Evolutionary conservation across 371 early-diverging fungal genomes (phyloP).

Genomic region (Mucor indicus): DNA sequence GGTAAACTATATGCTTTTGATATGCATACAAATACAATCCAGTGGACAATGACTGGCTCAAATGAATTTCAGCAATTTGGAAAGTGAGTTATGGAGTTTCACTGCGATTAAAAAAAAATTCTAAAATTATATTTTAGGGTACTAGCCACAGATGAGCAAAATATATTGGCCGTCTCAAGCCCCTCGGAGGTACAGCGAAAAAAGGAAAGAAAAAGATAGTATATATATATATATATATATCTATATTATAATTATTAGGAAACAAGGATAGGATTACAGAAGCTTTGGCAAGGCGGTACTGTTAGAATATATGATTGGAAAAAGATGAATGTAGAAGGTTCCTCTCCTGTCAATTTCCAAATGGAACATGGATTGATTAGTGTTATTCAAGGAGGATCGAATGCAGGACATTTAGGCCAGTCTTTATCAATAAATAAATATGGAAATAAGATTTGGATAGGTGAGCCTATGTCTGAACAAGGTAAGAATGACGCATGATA

Average conservation of each 20-base stretch:
- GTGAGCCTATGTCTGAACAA: slow-evolving; percentile 45
- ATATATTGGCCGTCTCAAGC: slow-evolving; percentile 27
- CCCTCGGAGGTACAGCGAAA: slow-evolving; percentile 29
- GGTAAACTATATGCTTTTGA: slow-evolving; percentile 45
- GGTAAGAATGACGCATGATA: slow-evolving; percentile 13
- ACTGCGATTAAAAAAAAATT: neutral
- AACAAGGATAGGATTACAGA: slow-evolving; percentile 14
- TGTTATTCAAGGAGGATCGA: slow-evolving; percentile 25
- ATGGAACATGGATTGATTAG: slow-evolving; percentile 17
- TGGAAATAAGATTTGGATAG: slow-evolving; percentile 33
- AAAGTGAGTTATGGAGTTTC: slow-evolving; percentile 18
- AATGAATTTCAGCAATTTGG: slow-evolving; percentile 49
- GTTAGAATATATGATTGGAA: slow-evolving; percentile 34
- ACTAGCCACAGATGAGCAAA: slow-evolving; percentile 2
- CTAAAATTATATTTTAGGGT: neutral
- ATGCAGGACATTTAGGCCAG: slow-evolving; percentile 44
- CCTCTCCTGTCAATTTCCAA: neutral
- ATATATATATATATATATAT: neutral
- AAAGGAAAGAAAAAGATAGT: neutral
- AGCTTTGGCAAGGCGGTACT: slow-evolving; percentile 42
- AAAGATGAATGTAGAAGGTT: neutral
- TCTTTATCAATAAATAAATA: slow-evolving; percentile 18
- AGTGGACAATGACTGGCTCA: slow-evolving; percentile 35
- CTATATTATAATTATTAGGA: slow-evolving; percentile 6
- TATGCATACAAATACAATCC: slow-evolving; percentile 1